Conservation (phyloP, 2,329 filamentous ascomycete species). For the Aaosphaeria pasadenensis region DNA sequence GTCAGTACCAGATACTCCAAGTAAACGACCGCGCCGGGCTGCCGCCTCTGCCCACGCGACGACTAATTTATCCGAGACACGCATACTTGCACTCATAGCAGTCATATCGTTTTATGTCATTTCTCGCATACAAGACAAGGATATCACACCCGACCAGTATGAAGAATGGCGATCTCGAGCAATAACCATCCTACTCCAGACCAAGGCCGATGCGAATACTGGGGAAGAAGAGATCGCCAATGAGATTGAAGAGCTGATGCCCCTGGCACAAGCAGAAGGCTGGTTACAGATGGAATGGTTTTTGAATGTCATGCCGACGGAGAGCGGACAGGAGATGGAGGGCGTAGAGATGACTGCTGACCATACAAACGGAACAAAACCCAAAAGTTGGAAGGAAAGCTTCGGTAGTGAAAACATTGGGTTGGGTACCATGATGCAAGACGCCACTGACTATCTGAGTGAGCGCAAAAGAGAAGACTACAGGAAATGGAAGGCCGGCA, state of each 20-base stretch:
- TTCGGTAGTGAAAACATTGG: slow-evolving; percentile 44
- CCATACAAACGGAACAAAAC: slow-evolving; percentile 19
- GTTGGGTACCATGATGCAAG: slow-evolving; percentile 69
- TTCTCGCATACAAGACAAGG: slow-evolving; percentile 39
- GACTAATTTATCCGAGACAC: slow-evolving; percentile 12
- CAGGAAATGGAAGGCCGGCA: slow-evolving; percentile 59
- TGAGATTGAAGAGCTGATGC: slow-evolving; percentile 31
- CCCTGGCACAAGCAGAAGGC: slow-evolving; percentile 30
- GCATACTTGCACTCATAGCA: slow-evolving; percentile 50
- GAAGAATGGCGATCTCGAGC: slow-evolving; percentile 39
- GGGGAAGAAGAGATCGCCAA: slow-evolving; percentile 43
- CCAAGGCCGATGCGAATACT: slow-evolving; percentile 49
- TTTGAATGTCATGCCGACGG: slow-evolving; percentile 49
- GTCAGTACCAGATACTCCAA: slow-evolving; percentile 37
- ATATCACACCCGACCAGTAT: slow-evolving; percentile 29
- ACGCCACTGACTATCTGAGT: slow-evolving; percentile 68
- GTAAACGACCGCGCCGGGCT: slow-evolving; percentile 49
- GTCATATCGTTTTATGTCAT: slow-evolving; percentile 61
- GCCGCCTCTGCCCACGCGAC: slow-evolving; percentile 6
- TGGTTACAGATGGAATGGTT: slow-evolving; percentile 56
- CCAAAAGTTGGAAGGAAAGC: slow-evolving; percentile 37
- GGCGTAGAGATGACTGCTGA: slow-evolving; percentile 22
- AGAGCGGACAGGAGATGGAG: slow-evolving; percentile 21
- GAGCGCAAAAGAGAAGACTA: slow-evolving; percentile 62
- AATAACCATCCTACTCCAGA: slow-evolving; percentile 49